These are phyloP conservation scores for Pistacia integerrima DNA, from an alignment of 345 rosid species.

Conservation along the genomic window DNA sequence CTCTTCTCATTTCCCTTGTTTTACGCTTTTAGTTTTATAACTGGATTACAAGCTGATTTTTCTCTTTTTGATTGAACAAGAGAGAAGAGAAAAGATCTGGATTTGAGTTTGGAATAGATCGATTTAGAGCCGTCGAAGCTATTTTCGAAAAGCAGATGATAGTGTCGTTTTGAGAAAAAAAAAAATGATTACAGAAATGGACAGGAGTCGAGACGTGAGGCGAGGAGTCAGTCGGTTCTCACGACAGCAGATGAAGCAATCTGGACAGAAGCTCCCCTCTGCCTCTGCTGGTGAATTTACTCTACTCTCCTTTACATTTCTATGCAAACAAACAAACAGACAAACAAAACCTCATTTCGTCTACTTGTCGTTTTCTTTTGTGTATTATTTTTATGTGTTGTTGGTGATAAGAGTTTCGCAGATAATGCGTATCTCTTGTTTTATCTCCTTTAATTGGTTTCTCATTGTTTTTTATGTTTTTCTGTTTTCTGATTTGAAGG, in stretches of 20 bases:
- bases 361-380: conserved; percentile 38
- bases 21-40: not conserved
- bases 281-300: conserved; percentile 44
- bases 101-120: conserved; percentile 18
- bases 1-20: not conserved
- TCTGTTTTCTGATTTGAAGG: conserved; percentile 25
- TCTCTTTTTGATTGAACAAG: conserved; percentile 11
- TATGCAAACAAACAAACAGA: conserved; percentile 16
- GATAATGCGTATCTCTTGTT: conserved; percentile 23
- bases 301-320: conserved; percentile 1
- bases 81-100: conserved; percentile 26
- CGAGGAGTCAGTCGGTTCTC: conserved; percentile 60
- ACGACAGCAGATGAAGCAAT: conserved; percentile 46
- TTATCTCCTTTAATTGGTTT: conserved; percentile 11
- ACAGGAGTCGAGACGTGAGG: conserved; percentile 63
- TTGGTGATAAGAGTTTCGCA: conserved; percentile 16
- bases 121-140: conserved; percentile 30
- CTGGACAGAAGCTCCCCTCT: conserved; percentile 44
- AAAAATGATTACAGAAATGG: conserved; percentile 46
- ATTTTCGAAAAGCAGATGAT: conserved; percentile 12
- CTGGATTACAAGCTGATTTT: not conserved
- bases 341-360: conserved; percentile 21
- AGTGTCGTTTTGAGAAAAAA: not conserved
- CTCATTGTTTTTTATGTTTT: conserved; percentile 12
- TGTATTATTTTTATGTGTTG: not conserved